These are phyloP conservation scores for Solanum arcanum DNA, from an alignment of 257 asterid genomes.

Conservation along the genomic window DNA sequence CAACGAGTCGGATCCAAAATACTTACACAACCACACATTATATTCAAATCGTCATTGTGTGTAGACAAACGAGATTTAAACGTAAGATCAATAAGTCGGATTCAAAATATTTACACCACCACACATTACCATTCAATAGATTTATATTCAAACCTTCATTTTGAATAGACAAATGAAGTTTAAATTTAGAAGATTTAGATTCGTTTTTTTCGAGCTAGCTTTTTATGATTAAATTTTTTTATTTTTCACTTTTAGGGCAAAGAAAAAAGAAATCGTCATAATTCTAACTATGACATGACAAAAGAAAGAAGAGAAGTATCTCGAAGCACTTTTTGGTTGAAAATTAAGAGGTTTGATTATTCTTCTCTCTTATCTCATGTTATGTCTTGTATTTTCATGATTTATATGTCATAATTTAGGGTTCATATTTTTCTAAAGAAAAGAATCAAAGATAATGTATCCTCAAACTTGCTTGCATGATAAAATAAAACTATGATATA, in stretches of 20 bases:
- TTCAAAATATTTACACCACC: not conserved
- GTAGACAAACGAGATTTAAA: not conserved
- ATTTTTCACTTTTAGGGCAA: not conserved
- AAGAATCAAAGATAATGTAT: not conserved
- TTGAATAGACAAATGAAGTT: not conserved
- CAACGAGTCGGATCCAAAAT: not conserved
- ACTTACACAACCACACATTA: not conserved
- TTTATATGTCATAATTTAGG: not conserved
- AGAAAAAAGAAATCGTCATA: not conserved
- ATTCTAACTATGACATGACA: not conserved
- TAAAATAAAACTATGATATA: not conserved
- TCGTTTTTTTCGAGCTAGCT: not conserved
- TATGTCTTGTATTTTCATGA: not conserved
- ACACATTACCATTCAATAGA: not conserved
- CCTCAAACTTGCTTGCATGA: not conserved
- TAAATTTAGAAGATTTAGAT: not conserved
- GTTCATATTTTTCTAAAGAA: not conserved
- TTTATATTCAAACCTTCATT: not conserved
- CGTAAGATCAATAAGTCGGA: not conserved
- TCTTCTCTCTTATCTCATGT: not conserved
- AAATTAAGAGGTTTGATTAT: not conserved
- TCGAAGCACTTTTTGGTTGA: not conserved
- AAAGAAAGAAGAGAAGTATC: not conserved
- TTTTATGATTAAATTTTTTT: not conserved
- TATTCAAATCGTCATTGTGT: not conserved